Evolutionary conservation across 2,329 filamentous ascomycete genomes (phyloP).

Genomic region (Dactylellina cionopaga): DNA sequence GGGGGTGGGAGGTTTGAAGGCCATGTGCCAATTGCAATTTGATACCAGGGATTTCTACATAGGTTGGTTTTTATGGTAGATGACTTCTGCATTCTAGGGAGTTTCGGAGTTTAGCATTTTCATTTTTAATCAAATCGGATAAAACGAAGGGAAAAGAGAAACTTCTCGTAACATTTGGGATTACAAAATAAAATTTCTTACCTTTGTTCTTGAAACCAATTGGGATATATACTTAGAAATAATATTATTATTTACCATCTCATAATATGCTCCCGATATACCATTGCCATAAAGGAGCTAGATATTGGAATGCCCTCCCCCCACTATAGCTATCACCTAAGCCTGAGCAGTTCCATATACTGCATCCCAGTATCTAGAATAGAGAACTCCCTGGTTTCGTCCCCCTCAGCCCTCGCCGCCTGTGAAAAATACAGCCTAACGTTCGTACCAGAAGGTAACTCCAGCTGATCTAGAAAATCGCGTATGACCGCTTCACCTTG

Average conservation of each 20-base stretch:
- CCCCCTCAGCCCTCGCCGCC: slow-evolving; percentile 28
- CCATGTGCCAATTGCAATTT: slow-evolving; percentile 22
- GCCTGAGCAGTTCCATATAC: slow-evolving; percentile 57
- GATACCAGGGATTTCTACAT: slow-evolving; percentile 42
- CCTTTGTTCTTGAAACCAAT: slow-evolving; percentile 20
- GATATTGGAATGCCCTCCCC: neutral
- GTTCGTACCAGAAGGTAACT: slow-evolving; percentile 48
- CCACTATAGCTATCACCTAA: slow-evolving; percentile 15
- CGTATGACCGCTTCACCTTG: slow-evolving; percentile 55
- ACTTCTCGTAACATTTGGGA: neutral
- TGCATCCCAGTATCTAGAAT: slow-evolving; percentile 57
- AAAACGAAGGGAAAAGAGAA: neutral
- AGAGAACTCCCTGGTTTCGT: slow-evolving; percentile 53
- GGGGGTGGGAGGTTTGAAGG: slow-evolving; percentile 27
- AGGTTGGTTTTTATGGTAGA: slow-evolving; percentile 14
- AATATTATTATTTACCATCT: neutral
- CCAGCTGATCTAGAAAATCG: slow-evolving; percentile 55
- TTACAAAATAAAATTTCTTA: slow-evolving; percentile 30
- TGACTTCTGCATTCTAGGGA: slow-evolving; percentile 15
- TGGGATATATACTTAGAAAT: slow-evolving; percentile 11
- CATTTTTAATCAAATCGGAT: neutral
- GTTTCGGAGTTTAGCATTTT: slow-evolving; percentile 32
- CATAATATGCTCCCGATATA: no score
- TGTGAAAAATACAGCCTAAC: slow-evolving; percentile 54
- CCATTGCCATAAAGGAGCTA: neutral